phyloP scores from a whole-genome alignment of 768 basidiomycete species.

The Leccinellum luteum region DNA sequence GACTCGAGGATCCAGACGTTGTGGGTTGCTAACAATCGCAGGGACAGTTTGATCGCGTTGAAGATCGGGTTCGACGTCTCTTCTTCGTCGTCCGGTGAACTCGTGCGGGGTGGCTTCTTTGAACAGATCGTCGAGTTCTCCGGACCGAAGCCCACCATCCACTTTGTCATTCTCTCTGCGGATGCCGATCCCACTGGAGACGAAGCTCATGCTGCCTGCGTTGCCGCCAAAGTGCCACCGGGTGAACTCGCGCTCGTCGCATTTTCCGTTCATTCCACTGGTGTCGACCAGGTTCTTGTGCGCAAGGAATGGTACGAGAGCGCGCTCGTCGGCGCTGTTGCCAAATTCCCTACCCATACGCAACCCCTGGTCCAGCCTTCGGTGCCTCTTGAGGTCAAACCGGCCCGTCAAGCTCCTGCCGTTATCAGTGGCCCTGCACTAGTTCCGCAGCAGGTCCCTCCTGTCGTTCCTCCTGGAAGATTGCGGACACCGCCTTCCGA shows the following conservation, averaged over 20 bases:
- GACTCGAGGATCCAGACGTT: slow-evolving; percentile 82
- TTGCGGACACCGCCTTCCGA: slow-evolving; percentile 71
- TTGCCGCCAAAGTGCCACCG: slow-evolving; percentile 74
- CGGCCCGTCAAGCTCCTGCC: slow-evolving; percentile 27
- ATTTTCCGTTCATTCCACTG: slow-evolving; percentile 87
- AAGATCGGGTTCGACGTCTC: slow-evolving; percentile 66
- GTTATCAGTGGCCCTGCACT: slow-evolving; percentile 22
- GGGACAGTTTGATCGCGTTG: slow-evolving; percentile 81
- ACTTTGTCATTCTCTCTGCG: slow-evolving; percentile 84
- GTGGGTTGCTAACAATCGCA: slow-evolving; percentile 84
- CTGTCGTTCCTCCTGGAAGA: slow-evolving; percentile 40
- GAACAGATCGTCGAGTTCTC: slow-evolving; percentile 83
- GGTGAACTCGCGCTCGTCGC: slow-evolving; percentile 80
- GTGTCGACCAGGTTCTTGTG: slow-evolving; percentile 85
- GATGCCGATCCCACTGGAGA: slow-evolving; percentile 81
- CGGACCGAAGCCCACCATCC: slow-evolving; percentile 82
- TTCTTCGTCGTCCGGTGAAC: slow-evolving; percentile 56
- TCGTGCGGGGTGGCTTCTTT: slow-evolving; percentile 61
- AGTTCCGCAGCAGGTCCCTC: slow-evolving; percentile 12
- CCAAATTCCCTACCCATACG: slow-evolving; percentile 59
- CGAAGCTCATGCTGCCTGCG: slow-evolving; percentile 80
- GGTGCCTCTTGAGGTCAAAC: slow-evolving; percentile 18
- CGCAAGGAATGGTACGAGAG: slow-evolving; percentile 81
- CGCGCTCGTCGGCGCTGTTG: slow-evolving; percentile 36
- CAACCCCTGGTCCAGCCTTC: slow-evolving; percentile 27